phyloP scores from a whole-genome alignment of 1,284 basidiomycete species.

The Marasmius tenuissimus region DNA sequence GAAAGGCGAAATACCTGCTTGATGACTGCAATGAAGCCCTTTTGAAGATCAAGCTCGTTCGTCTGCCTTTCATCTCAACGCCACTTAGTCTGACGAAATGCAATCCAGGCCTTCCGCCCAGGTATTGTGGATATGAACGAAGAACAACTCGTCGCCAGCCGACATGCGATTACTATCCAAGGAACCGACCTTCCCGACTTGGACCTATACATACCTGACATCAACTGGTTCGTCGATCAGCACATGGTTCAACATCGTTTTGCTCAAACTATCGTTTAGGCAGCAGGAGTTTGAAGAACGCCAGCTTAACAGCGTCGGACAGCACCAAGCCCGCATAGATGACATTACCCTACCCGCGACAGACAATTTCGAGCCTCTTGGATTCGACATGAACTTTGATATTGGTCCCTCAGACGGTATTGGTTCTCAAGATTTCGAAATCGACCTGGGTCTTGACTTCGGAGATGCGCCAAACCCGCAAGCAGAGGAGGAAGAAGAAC shows the following conservation, averaged over 20 bases:
- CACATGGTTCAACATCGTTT: background rate
- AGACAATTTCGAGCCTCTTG: slow-evolving; percentile 61
- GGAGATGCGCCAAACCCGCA: slow-evolving; percentile 22
- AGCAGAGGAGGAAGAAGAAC: slow-evolving; percentile 25
- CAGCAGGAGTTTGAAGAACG: slow-evolving; percentile 74
- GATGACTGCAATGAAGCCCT: slow-evolving; percentile 98
- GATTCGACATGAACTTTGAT: slow-evolving; percentile 67
- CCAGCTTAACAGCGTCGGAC: slow-evolving; percentile 50
- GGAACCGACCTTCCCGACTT: slow-evolving; percentile 66
- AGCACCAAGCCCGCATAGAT: slow-evolving; percentile 78
- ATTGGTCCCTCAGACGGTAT: slow-evolving; percentile 79
- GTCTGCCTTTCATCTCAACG: slow-evolving; percentile 10
- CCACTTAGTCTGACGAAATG: background rate
- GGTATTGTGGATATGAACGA: slow-evolving; percentile 94
- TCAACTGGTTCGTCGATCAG: slow-evolving; percentile 62
- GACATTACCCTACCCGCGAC: slow-evolving; percentile 81
- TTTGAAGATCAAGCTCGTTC: slow-evolving; percentile 91
- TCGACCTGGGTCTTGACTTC: slow-evolving; percentile 13
- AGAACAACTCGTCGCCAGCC: slow-evolving; percentile 86
- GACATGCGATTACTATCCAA: slow-evolving; percentile 85
- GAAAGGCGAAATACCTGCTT: slow-evolving; percentile 95
- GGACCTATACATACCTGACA: slow-evolving; percentile 79
- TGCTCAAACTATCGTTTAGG: slow-evolving; percentile 38
- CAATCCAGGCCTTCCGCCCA: slow-evolving; percentile 81
- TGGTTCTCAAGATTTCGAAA: slow-evolving; percentile 76